Conservation (phyloP, 2,329 filamentous ascomycete species). For the Orbilia brochopaga region DNA sequence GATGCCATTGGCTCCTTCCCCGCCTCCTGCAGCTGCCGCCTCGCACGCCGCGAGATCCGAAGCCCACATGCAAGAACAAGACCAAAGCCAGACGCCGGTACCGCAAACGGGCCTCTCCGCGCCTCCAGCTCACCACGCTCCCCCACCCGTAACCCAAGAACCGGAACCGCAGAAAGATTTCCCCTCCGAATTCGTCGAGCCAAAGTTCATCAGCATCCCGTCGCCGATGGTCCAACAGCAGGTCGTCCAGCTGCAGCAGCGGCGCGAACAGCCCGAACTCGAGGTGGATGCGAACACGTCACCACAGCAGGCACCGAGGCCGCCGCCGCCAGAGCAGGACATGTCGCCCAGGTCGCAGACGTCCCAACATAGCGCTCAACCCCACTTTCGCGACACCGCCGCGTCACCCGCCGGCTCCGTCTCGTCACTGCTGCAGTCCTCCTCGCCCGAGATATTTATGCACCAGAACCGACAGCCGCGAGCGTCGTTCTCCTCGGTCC, state of each 20-base stretch:
- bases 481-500: constrained; percentile 46
- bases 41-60: constrained; percentile 22
- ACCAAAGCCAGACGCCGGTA: constrained; percentile 36
- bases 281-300: constrained; percentile 32
- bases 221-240: constrained; percentile 51
- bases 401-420: constrained; percentile 48
- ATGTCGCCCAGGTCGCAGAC: constrained; percentile 47
- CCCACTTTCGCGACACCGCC: constrained; percentile 43
- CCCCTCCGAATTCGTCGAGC: constrained; percentile 44
- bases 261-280: constrained; percentile 42
- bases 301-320: constrained; percentile 22
- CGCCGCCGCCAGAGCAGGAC: constrained; percentile 40
- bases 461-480: constrained; percentile 45
- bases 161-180: constrained; percentile 32
- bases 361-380: constrained; percentile 32
- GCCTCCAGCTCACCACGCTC: constrained; percentile 25
- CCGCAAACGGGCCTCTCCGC: constrained; percentile 37
- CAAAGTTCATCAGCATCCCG: constrained; percentile 49
- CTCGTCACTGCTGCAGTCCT: constrained; percentile 47
- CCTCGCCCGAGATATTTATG: constrained; percentile 49
- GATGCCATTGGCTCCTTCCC: constrained; percentile 38
- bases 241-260: constrained; percentile 46
- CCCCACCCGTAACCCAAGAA: constrained; percentile 11
- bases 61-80: constrained; percentile 24
- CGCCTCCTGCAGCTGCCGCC: constrained; percentile 28